Base-by-base conservation (phyloP, 2,329 filamentous ascomycete genomes). In the Exophiala calicioides region DNA sequence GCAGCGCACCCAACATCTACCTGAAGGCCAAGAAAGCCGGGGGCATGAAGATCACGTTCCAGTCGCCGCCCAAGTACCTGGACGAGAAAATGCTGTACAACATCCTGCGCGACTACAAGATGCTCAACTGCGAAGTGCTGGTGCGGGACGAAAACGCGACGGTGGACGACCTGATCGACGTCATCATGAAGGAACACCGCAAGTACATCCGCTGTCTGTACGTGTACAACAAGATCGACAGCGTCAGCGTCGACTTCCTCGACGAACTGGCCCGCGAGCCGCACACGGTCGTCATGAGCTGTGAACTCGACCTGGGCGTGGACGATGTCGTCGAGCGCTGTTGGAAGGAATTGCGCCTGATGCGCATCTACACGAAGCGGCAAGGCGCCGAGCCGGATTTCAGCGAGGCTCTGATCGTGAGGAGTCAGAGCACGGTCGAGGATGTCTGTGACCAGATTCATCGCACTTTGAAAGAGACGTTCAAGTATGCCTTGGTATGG, bases 221-320 rank as follows among this genome's bases (percentile, higher is more conserved):
- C 71, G 91, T 97, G 23, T 98, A 98, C 82, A 98, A 98, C 85
- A 98, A 98, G 74, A 95, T 98, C 72, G 93, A 98, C 73, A 85
- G 82, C 66, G 88, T 98, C 51, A 91, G 86, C 31, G 80, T 98
- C 57, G 90, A 96, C 65, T 95, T 94, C 70, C 80, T 98, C 36
- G 88, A 98, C 74, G 83, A 86, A 65, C 77, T 98, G 16, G 93
- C 94, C 4, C 84, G 90, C 51, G 94, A 98, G 71, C 88, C 90
- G 3, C 78, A 97, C 67, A 97, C 94, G 0, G 89, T 86, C 19
- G 91, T 98, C 64, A 98, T 98, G 93, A 89, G 84, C 63, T 98
- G 94, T 68, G 94, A 98, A 73, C 79, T 96, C 7, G 90, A 97
- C 64, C 79, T 98, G 1, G 93, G 93, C 12, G 86, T 98, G 48